A percentile compares a stretch with the other conserved stretches of the same genome.
phyloP scores from a whole-genome alignment of 352 stramenopile species.

The Pelagophyceae sp. region DNA sequence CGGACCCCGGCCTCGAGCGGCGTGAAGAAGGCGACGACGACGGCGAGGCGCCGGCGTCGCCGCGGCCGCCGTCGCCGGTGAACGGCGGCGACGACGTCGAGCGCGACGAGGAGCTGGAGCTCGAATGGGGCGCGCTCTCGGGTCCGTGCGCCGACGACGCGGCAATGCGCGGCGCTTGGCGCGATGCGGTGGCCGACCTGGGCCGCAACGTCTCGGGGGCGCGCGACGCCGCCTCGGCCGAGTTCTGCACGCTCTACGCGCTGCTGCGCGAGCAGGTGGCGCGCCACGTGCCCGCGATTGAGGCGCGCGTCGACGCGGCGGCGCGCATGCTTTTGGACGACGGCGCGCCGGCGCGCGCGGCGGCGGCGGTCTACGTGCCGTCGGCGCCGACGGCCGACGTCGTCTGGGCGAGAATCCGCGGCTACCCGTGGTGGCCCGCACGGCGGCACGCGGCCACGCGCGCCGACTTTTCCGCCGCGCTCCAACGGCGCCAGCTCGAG shows the following conservation, averaged over 20 bases:
- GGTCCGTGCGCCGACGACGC: neutral
- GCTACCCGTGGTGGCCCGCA: conserved; percentile 18
- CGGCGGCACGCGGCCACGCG: neutral
- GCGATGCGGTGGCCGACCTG: neutral
- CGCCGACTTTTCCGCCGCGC: neutral
- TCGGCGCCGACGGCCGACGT: neutral
- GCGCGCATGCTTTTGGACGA: neutral
- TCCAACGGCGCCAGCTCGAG: neutral
- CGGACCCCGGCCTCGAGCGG: neutral
- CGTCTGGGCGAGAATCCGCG: conserved; percentile 10
- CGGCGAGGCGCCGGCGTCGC: neutral
- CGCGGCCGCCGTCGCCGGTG: neutral
- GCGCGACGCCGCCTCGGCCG: neutral
- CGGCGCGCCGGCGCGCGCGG: neutral
- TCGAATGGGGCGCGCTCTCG: neutral
- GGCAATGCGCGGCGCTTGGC: neutral
- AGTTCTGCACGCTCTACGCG: neutral
- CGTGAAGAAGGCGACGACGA: neutral
- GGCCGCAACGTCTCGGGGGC: neutral
- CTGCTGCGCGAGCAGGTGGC: neutral
- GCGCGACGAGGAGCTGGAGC: neutral
- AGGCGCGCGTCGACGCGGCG: neutral
- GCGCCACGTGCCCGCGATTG: neutral
- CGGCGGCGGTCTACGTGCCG: neutral
- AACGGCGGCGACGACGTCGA: neutral